phyloP scores from a whole-genome alignment of 495 filamentous ascomycete genomes.

The Halenospora varia region DNA sequence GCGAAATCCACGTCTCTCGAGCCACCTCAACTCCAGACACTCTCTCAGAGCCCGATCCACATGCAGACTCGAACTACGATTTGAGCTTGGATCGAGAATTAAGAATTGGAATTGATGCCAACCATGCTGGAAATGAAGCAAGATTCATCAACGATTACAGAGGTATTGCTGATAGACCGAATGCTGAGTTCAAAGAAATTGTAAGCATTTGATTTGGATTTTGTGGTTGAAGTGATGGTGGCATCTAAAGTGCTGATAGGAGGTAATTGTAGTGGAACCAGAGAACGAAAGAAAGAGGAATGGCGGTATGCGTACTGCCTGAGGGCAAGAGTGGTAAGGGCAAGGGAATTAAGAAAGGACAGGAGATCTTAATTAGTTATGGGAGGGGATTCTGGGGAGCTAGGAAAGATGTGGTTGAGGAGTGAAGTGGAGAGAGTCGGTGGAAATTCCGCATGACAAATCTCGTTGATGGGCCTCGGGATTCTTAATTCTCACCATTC shows the following conservation, averaged over 20 bases:
- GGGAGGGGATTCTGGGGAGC: conserved; percentile 63
- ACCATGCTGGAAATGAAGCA: conserved; percentile 59
- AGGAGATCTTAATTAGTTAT: conserved; percentile 64
- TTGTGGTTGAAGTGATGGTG: neutral
- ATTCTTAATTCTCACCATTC: too few relatives aligned
- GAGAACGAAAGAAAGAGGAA: conserved; percentile 41
- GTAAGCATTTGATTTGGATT: neutral
- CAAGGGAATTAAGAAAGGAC: conserved; percentile 49
- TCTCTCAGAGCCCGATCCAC: conserved; percentile 24
- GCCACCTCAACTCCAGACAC: neutral
- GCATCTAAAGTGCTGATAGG: neutral
- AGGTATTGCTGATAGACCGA: conserved; percentile 42
- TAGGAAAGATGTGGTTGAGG: conserved; percentile 16
- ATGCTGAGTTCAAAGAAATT: conserved; percentile 52
- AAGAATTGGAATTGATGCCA: conserved; percentile 61
- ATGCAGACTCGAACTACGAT: conserved; percentile 61
- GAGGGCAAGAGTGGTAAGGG: conserved; percentile 41
- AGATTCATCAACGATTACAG: conserved; percentile 74
- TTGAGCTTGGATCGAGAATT: conserved; percentile 55
- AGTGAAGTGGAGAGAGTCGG: too few relatives aligned
- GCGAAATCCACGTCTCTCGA: conserved; percentile 29
- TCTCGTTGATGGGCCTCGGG: too few relatives aligned
- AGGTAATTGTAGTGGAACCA: conserved; percentile 33
- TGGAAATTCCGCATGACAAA: too few relatives aligned
- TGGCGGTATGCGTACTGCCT: conserved; percentile 59